Percentiles rank a stretch among this genome's conserved stretches.
These are phyloP conservation scores for Moesziomyces globuligerus DNA, from an alignment of 1,284 basidiomycete species.

Conservation along the genomic window DNA sequence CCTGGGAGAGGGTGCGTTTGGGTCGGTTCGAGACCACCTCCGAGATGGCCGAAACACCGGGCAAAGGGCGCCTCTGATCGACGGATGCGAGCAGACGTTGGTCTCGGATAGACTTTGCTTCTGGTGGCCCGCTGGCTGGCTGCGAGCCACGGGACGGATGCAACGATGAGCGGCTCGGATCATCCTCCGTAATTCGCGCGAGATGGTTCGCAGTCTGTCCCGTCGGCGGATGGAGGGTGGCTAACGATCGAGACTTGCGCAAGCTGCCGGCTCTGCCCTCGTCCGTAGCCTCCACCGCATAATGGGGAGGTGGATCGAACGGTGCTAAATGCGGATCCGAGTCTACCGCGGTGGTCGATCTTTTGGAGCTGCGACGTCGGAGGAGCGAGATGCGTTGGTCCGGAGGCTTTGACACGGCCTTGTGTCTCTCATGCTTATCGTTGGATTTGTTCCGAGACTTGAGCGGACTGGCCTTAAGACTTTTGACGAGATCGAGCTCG, in stretches of 20 bases:
- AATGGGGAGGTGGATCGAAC: conserved; percentile 19
- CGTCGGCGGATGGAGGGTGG: conserved; percentile 3
- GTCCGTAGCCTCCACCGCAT: not conserved
- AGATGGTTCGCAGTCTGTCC: no score
- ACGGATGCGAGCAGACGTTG: no score
- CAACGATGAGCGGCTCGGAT: no score
- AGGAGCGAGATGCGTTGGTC: not conserved
- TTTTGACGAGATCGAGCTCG: conserved; percentile 22
- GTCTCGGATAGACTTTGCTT: no score
- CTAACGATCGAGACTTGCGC: conserved; percentile 26
- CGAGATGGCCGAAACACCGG: no score
- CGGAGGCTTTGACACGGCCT: not conserved
- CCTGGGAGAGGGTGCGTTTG: conserved; percentile 2
- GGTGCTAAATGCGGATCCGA: not conserved
- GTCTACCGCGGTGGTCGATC: no score
- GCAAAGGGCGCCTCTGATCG: no score
- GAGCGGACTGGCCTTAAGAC: conserved; percentile 8
- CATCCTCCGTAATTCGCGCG: not conserved
- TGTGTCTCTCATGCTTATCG: conserved; percentile 19
- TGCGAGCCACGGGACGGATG: no score
- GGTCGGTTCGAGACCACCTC: no score
- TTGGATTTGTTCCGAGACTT: conserved; percentile 6
- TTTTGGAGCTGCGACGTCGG: not conserved
- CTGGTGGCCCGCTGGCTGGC: no score
- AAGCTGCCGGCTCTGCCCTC: not conserved